Evolutionary conservation across 331 rosid genomes (phyloP).

Genomic region (Malus hybrid): DNA sequence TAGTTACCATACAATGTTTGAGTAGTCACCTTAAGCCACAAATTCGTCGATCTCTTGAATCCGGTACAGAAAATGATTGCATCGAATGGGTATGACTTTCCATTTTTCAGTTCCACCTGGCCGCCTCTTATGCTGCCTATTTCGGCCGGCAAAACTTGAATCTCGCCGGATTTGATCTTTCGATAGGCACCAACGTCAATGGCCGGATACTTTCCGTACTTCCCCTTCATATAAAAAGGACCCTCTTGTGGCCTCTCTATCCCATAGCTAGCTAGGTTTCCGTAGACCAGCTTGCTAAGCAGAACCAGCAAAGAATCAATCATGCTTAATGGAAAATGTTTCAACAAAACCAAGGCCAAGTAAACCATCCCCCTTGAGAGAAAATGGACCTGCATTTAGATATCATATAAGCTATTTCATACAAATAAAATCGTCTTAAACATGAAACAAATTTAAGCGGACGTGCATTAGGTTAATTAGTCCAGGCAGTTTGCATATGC

Average conservation of each 20-base stretch:
- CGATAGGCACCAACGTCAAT: constrained; percentile 38
- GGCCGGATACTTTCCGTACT: constrained; percentile 53
- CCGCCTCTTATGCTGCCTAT: constrained; percentile 34
- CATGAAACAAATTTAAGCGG: neutral
- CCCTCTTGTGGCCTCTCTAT: constrained; percentile 54
- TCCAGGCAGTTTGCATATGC: too few species aligned
- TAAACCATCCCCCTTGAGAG: constrained; percentile 37
- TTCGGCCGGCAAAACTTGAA: constrained; percentile 53
- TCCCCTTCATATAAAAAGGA: constrained; percentile 51
- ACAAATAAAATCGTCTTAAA: neutral
- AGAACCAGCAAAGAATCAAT: constrained; percentile 46
- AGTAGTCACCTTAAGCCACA: constrained; percentile 54
- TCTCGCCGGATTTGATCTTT: constrained; percentile 42
- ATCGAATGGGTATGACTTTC: constrained; percentile 39
- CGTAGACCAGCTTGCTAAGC: constrained; percentile 37
- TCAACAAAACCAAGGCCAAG: constrained; percentile 37
- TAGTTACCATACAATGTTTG: too few species aligned
- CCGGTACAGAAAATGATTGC: constrained; percentile 66
- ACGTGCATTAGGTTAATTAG: too few species aligned
- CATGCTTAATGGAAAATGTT: constrained; percentile 22
- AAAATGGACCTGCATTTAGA: constrained; percentile 42
- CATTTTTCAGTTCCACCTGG: constrained; percentile 36
- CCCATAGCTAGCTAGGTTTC: constrained; percentile 46
- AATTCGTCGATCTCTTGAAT: constrained; percentile 55
- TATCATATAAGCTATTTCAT: neutral